Conservation (phyloP, 1,284 basidiomycete genomes). For the Cystobasidiaceae sp. region DNA sequence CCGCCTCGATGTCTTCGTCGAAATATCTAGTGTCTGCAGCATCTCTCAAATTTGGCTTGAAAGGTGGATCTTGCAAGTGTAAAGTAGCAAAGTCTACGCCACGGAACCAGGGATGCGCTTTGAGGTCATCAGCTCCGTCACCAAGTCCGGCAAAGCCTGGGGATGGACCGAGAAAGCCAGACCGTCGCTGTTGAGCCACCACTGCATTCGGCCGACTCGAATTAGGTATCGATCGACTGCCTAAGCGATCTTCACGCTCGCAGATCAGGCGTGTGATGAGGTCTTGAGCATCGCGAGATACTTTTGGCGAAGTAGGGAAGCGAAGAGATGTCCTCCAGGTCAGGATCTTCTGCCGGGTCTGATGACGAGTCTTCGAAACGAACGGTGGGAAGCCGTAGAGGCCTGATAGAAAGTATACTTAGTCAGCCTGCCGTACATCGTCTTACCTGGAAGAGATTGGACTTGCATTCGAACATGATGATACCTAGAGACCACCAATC, state of each 20-base stretch:
- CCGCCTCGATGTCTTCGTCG: slow-evolving; percentile 75
- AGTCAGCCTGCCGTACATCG: slow-evolving; percentile 8
- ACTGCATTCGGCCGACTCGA: slow-evolving; percentile 69
- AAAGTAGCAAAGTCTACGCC: slow-evolving; percentile 79
- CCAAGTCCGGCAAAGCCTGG: slow-evolving; percentile 37
- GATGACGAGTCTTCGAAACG: slow-evolving; percentile 66
- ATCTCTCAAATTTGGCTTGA: slow-evolving; percentile 70
- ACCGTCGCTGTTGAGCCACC: slow-evolving; percentile 65
- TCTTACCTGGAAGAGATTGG: background rate
- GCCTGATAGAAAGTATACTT: slow-evolving; percentile 37
- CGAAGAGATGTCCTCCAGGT: slow-evolving; percentile 84
- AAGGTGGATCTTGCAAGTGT: slow-evolving; percentile 73
- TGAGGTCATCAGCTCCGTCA: slow-evolving; percentile 83
- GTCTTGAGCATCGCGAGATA: slow-evolving; percentile 78
- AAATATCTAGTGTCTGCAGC: slow-evolving; percentile 46
- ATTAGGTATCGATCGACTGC: slow-evolving; percentile 63
- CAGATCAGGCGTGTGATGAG: slow-evolving; percentile 83
- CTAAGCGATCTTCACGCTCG: slow-evolving; percentile 88
- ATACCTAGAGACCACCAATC: slow-evolving; percentile 98
- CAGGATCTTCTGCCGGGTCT: slow-evolving; percentile 68
- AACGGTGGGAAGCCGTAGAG: slow-evolving; percentile 70
- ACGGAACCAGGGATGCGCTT: slow-evolving; percentile 72
- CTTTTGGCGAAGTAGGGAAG: slow-evolving; percentile 75
- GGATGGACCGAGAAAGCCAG: slow-evolving; percentile 59
- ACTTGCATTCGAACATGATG: slow-evolving; percentile 56